A percentile compares a stretch with the other conserved stretches of the same genome.
Conservation (phyloP, 1,284 basidiomycete genomes). For the Irpex lacteus region DNA sequence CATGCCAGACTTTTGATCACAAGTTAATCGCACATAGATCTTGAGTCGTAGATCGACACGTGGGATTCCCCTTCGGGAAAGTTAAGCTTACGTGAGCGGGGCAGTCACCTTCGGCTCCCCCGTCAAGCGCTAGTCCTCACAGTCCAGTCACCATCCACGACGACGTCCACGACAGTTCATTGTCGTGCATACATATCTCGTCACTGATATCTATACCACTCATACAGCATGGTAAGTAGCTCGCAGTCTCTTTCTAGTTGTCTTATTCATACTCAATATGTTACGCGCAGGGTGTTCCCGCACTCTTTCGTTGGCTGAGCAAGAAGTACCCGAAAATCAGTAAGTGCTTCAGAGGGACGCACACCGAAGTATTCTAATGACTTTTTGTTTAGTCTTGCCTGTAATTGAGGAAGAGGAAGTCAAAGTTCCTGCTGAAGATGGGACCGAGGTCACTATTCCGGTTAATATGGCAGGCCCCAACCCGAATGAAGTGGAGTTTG, state of each 20-base stretch:
- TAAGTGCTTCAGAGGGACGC: conserved; percentile 33
- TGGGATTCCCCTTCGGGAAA: not conserved
- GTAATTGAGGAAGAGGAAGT: conserved; percentile 83
- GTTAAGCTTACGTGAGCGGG: not conserved
- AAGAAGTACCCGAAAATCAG: conserved; percentile 97
- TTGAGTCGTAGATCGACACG: conserved; percentile 2
- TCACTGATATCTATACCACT: not conserved
- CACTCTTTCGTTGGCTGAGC: conserved; percentile 92
- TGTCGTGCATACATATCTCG: not conserved
- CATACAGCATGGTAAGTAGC: conserved; percentile 16
- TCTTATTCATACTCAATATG: conserved; percentile 1
- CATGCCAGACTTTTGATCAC: conserved; percentile 12
- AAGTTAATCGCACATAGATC: conserved; percentile 9
- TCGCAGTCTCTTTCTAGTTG: not conserved
- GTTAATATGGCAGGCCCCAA: conserved; percentile 84
- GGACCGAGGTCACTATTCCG: conserved; percentile 70
- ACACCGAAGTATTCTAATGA: not conserved
- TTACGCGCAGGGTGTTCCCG: conserved; percentile 79
- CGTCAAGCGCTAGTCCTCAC: not conserved
- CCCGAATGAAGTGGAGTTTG: conserved; percentile 96
- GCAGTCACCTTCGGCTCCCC: not conserved
- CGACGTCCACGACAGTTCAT: conserved; percentile 5
- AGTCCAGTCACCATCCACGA: conserved; percentile 5
- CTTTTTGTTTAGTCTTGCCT: conserved; percentile 52
- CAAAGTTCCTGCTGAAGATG: conserved; percentile 67